A percentile compares a stretch with the other conserved stretches of the same genome.
Conservation (phyloP, 495 filamentous ascomycete genomes). For the Eremomyces bilateralis region DNA sequence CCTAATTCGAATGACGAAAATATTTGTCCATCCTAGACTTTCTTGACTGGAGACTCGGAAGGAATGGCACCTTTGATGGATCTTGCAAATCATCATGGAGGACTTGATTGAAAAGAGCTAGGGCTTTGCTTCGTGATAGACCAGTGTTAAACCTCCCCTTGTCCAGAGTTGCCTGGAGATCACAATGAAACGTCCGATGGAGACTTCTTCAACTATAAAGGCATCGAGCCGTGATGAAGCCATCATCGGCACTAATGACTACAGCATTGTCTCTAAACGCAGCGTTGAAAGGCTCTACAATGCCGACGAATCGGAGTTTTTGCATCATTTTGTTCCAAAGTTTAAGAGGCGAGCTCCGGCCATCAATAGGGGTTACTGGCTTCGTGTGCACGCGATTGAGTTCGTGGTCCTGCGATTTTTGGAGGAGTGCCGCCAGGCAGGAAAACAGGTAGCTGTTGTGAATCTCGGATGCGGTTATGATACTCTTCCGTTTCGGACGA, state of each 20-base stretch:
- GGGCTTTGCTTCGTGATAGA: too few species aligned
- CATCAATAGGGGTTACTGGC: slow-evolving; percentile 74
- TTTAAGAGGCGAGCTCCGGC: slow-evolving; percentile 57
- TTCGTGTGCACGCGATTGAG: slow-evolving; percentile 65
- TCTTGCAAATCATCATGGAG: too few species aligned
- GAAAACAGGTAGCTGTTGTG: slow-evolving; percentile 50
- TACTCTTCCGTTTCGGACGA: not conserved
- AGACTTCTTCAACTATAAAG: too few species aligned
- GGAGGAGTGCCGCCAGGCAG: slow-evolving; percentile 20
- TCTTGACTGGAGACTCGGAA: too few species aligned
- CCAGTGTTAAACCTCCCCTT: too few species aligned
- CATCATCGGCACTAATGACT: slow-evolving; percentile 43
- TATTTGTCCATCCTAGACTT: too few species aligned
- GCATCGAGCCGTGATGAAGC: not conserved
- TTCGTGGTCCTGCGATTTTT: slow-evolving; percentile 50
- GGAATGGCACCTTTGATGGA: too few species aligned
- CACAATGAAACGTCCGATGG: too few species aligned
- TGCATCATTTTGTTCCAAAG: slow-evolving; percentile 70
- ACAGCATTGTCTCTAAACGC: slow-evolving; percentile 75
- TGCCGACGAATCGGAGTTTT: slow-evolving; percentile 49
- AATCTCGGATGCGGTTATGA: slow-evolving; percentile 80
- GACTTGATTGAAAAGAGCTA: too few species aligned
- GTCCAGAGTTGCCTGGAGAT: too few species aligned
- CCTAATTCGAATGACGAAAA: too few species aligned
- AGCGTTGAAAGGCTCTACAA: slow-evolving; percentile 74